A percentile compares a stretch with the other conserved stretches of the same genome.
Conservation (phyloP, 2,329 filamentous ascomycete species). For the Colletotrichum spinosum region DNA sequence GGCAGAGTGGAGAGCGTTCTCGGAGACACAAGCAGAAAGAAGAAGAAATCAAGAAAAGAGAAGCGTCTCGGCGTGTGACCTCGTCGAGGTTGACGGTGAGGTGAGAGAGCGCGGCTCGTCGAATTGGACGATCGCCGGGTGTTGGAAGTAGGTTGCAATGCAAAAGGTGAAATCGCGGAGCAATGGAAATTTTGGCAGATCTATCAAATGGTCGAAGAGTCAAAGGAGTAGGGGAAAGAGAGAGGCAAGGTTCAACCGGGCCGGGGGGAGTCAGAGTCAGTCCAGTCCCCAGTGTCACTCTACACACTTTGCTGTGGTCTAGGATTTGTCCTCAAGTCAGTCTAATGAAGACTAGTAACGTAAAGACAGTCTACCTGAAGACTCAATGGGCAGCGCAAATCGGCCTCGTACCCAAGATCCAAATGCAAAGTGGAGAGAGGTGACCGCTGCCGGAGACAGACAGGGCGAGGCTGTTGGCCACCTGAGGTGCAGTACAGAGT, state of each 20-base stretch:
- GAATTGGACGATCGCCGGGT: slow-evolving; percentile 35
- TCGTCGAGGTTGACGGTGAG: slow-evolving; percentile 17
- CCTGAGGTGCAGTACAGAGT: too few relatives aligned
- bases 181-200: slow-evolving; percentile 27
- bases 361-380: too few relatives aligned
- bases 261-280: not conserved
- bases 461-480: too few relatives aligned
- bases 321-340: too few relatives aligned
- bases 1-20: slow-evolving; percentile 31
- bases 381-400: too few relatives aligned
- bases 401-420: too few relatives aligned
- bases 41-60: slow-evolving; percentile 20
- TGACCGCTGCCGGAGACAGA: too few relatives aligned
- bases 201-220: not conserved
- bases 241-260: not conserved
- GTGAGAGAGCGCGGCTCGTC: slow-evolving; percentile 29
- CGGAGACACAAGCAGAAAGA: slow-evolving; percentile 23
- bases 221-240: slow-evolving; percentile 5
- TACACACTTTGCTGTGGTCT: too few relatives aligned
- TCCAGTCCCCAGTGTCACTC: not conserved
- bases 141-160: slow-evolving; percentile 6
- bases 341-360: too few relatives aligned
- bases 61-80: slow-evolving; percentile 29
- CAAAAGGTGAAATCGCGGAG: slow-evolving; percentile 11
- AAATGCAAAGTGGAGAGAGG: not conserved